Percentiles rank a stretch among this genome's conserved stretches.
phyloP scores from a whole-genome alignment of 345 rosid genomes.

The Rhizophora apiculata region DNA sequence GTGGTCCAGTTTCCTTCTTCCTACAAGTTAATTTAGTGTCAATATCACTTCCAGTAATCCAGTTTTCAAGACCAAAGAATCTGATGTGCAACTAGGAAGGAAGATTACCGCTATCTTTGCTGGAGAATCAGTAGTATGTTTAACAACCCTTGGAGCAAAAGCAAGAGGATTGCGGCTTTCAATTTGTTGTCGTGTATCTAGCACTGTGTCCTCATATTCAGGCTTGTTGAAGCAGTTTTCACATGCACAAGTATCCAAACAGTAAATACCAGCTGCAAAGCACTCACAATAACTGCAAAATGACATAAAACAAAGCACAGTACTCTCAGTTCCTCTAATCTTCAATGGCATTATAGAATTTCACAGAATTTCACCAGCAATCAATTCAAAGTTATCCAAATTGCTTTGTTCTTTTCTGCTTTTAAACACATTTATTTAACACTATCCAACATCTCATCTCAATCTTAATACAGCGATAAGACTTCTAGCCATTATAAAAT shows the following conservation, averaged over 20 bases:
- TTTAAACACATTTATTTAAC: too few relatives aligned
- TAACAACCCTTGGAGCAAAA: conserved; percentile 42
- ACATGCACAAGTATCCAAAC: conserved; percentile 37
- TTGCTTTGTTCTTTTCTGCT: too few relatives aligned
- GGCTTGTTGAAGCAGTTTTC: conserved; percentile 38
- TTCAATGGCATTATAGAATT: neutral
- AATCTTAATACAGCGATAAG: too few relatives aligned
- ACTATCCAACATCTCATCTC: too few relatives aligned
- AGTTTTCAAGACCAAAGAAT: neutral
- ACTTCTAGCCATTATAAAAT: neutral
- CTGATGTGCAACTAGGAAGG: neutral
- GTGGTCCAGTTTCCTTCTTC: conserved; percentile 23
- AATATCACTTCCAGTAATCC: conserved; percentile 3
- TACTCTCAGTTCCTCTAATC: neutral
- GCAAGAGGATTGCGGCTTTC: conserved; percentile 46
- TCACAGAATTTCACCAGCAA: too few relatives aligned
- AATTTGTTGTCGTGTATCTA: conserved; percentile 27
- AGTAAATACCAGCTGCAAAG: conserved; percentile 40
- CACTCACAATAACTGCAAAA: conserved; percentile 46
- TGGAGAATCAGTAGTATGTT: conserved; percentile 12
- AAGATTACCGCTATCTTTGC: conserved; percentile 22
- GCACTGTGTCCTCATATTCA: conserved; percentile 38
- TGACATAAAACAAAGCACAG: conserved; percentile 6
- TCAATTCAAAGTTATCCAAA: too few relatives aligned
- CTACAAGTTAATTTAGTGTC: conserved; percentile 23